These are phyloP conservation scores for Gossypium australe DNA, from an alignment of 345 rosid species.

Conservation along the genomic window DNA sequence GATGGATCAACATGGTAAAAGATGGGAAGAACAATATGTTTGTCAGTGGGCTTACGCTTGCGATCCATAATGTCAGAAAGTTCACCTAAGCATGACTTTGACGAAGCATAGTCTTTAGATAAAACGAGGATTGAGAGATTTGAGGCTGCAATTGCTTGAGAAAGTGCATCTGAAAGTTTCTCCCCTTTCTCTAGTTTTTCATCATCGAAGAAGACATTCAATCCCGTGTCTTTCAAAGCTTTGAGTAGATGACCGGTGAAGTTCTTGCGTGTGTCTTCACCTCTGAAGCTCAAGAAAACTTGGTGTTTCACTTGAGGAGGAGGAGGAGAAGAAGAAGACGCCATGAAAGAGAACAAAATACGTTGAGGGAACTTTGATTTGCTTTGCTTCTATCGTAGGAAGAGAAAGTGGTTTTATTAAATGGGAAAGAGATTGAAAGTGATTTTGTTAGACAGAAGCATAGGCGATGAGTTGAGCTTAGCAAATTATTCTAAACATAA, in stretches of 20 bases:
- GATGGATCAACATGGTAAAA: neutral
- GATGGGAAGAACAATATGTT: neutral
- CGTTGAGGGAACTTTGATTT: too few relatives aligned
- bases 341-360: too few relatives aligned
- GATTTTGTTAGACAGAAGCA: too few relatives aligned
- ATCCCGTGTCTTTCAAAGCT: neutral
- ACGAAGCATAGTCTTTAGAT: neutral
- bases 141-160: neutral
- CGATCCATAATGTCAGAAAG: neutral
- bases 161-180: neutral
- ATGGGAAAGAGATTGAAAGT: too few relatives aligned
- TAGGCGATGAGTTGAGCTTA: too few relatives aligned
- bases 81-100: neutral
- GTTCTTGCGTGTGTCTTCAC: neutral
- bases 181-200: neutral
- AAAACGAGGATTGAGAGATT: neutral
- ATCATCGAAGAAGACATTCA: neutral
- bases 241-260: neutral
- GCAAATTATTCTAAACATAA: too few relatives aligned
- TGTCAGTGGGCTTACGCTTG: neutral
- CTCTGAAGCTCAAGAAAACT: constrained; percentile 1
- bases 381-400: too few relatives aligned
- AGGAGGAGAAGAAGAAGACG: neutral
- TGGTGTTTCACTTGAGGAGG: neutral
- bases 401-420: too few relatives aligned